Evolutionary conservation across 371 early-diverging fungal genomes (phyloP).

Genomic region (Apophysomyces sp.): DNA sequence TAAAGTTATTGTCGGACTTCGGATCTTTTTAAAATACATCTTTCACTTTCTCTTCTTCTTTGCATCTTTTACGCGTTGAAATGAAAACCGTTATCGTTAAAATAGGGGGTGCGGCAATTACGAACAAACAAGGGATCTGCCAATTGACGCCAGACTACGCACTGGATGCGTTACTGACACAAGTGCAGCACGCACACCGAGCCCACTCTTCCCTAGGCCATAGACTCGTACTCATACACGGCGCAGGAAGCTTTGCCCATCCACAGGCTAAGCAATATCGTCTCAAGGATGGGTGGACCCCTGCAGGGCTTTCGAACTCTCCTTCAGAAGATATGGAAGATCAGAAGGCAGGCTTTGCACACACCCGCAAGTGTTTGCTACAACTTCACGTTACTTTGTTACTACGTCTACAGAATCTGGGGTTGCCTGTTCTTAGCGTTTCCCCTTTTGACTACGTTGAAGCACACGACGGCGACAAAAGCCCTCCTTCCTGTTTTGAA

Average conservation of each 20-base stretch:
- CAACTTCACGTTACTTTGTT: slow-evolving; percentile 22
- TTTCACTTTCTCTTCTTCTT: no score
- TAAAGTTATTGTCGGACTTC: no score
- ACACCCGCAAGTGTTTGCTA: slow-evolving; percentile 29
- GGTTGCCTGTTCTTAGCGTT: slow-evolving; percentile 33
- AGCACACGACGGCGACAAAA: slow-evolving; percentile 25
- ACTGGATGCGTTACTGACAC: slow-evolving; percentile 17
- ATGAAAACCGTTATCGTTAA: slow-evolving; percentile 44
- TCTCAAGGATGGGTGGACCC: slow-evolving; percentile 38
- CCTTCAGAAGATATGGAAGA: background rate
- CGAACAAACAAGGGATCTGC: slow-evolving; percentile 37
- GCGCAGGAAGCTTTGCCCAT: slow-evolving; percentile 54
- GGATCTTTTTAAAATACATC: no score
- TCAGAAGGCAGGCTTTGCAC: slow-evolving; percentile 27
- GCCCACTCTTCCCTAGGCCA: slow-evolving; percentile 17
- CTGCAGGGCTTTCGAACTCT: background rate
- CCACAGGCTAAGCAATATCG: slow-evolving; percentile 41
- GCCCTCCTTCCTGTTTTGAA: slow-evolving; percentile 10
- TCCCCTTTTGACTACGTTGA: slow-evolving; percentile 41
- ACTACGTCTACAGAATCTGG: slow-evolving; percentile 15
- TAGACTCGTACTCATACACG: slow-evolving; percentile 40
- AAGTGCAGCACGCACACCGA: slow-evolving; percentile 26
- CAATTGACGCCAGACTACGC: slow-evolving; percentile 17
- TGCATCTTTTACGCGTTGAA: no score
- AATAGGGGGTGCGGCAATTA: slow-evolving; percentile 49